Evolutionary conservation across 2,329 filamentous ascomycete species (phyloP).

Genomic region (Sclerotinia spermophila): DNA sequence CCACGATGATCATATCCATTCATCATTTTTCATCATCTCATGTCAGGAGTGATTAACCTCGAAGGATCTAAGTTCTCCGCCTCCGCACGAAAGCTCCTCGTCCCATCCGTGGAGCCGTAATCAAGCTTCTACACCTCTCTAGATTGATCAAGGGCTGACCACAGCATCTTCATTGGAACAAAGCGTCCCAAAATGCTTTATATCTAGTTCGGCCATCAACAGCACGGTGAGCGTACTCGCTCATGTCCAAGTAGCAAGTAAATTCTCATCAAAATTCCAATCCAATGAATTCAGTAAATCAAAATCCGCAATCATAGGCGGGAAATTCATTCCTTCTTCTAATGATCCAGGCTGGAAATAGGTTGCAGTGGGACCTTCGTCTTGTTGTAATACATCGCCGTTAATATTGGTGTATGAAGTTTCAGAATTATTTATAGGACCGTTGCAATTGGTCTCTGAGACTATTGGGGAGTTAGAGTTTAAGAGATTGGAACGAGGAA

Average conservation of each 20-base stretch:
- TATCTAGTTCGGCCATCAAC: not conserved
- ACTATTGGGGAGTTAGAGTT: not conserved
- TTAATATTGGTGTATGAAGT: not conserved
- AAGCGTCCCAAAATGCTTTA: not conserved
- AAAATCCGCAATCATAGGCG: conserved; percentile 19
- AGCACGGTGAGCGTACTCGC: not conserved
- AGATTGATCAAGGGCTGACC: not conserved
- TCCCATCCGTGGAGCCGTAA: not conserved
- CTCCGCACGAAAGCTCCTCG: not conserved
- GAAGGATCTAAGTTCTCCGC: rapidly evolving
- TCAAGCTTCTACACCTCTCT: no score
- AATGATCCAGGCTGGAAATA: conserved; percentile 9
- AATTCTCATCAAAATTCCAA: conserved; percentile 24
- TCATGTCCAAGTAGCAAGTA: conserved; percentile 10
- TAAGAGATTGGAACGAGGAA: not conserved
- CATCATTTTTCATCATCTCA: not conserved
- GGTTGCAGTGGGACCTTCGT: conserved; percentile 1
- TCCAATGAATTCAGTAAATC: conserved; percentile 26
- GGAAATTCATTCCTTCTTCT: conserved; percentile 13
- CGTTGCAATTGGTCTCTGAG: not conserved
- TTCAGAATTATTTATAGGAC: not conserved
- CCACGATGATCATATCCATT: not conserved
- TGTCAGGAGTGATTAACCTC: no score
- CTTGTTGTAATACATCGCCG: conserved; percentile 6
- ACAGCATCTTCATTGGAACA: no score